Base-by-base conservation (phyloP, 306 rosid species). In the Corylus avellana region DNA sequence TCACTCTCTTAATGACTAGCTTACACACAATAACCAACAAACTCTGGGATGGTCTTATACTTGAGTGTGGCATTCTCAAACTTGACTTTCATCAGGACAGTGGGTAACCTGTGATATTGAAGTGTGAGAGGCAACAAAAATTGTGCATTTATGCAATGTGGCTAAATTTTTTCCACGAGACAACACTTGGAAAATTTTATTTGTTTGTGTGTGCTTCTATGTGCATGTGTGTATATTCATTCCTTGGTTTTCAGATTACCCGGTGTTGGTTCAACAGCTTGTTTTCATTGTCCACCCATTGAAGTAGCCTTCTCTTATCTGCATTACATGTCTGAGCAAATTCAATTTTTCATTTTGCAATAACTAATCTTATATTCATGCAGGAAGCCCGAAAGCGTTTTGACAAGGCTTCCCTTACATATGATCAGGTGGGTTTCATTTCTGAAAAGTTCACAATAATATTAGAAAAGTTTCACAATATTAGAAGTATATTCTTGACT, bases 341-440 rank as follows among this genome's bases (percentile, higher is more conserved):
- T 47, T 25, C 53, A 49, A 7, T 48, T 58, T 48, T 72, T 54
- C 62, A 56, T 50, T 62, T 53, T 71, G 50, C 82, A 73, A 73
- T 75, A 54, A 92, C 78, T 58, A 51, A 66, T 47, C 55, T 64
- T 71, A 51, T 51, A 77, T 73, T 44, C 66, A 73, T 79, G 88
- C 95, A 92, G 97, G 96, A 92, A 90, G 93, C 91, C 79, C 85
- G 93, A n/a, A 92, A 89, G 89, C 92, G 90, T 57, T 92, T 92
- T 81, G 97, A 92, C 77, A 92, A 92, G 91, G 85, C 96, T 76
- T 82, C 91, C 72, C 80, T 85, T 73, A 47, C 72, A 72, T 89
- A 90, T 84, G 97, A 90, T 54, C 97, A 90, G 97, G 97, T 92
- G 74, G 78, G 73, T 82, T 78, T 71, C 78, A 74, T 49, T 77